These are phyloP conservation scores for Calonectria pseudoturangicola DNA, from an alignment of 2,329 filamentous ascomycete species.

Conservation along the genomic window DNA sequence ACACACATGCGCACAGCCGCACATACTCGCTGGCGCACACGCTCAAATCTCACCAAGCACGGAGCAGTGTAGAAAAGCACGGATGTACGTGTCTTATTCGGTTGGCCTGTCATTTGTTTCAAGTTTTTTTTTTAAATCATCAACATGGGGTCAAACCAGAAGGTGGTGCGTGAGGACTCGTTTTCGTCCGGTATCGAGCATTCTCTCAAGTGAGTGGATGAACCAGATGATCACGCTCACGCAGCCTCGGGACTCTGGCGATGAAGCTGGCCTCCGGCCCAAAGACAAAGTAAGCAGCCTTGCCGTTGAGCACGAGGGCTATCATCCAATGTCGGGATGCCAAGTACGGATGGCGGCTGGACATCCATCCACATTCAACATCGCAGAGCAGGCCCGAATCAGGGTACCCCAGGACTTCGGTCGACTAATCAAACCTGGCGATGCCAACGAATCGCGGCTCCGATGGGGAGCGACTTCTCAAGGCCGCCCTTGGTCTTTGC, in stretches of 20 bases:
- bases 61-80: slow-evolving; percentile 41
- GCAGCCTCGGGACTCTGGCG: slow-evolving; percentile 7
- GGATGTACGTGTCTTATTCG: slow-evolving; percentile 49
- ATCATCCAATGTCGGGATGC: slow-evolving; percentile 41
- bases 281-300: slow-evolving; percentile 41
- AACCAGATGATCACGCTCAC: slow-evolving; percentile 6
- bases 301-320: slow-evolving; percentile 42
- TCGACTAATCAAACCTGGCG: slow-evolving; percentile 46
- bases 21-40: slow-evolving; percentile 37
- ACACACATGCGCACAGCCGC: slow-evolving; percentile 35
- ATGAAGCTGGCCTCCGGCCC: not conserved
- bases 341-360: slow-evolving; percentile 45
- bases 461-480: slow-evolving; percentile 45
- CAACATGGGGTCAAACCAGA: slow-evolving; percentile 28
- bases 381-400: slow-evolving; percentile 52
- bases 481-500: slow-evolving; percentile 49
- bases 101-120: slow-evolving; percentile 53
- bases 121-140: slow-evolving; percentile 39
- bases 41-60: slow-evolving; percentile 48
- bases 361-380: slow-evolving; percentile 46
- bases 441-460: slow-evolving; percentile 39
- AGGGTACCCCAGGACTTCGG: slow-evolving; percentile 50
- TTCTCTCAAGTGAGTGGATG: slow-evolving; percentile 4
- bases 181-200: slow-evolving; percentile 17
- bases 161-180: slow-evolving; percentile 25